phyloP scores from a whole-genome alignment of 2,329 filamentous ascomycete genomes.

The Fusarium stilboides region DNA sequence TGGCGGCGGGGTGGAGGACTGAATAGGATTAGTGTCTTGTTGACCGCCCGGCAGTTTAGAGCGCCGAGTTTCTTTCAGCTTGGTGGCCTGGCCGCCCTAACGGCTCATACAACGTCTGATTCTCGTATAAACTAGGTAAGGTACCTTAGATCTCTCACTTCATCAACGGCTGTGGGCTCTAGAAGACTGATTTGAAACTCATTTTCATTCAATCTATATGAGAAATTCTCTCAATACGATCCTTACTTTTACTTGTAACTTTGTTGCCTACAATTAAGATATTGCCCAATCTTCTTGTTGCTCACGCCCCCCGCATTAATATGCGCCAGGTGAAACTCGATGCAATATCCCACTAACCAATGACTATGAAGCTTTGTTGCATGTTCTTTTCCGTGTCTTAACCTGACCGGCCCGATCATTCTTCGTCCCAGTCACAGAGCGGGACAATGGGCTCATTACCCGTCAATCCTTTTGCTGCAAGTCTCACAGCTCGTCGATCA shows the following conservation, averaged over 20 bases:
- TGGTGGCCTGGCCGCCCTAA: background rate
- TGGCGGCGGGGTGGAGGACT: slow-evolving; percentile 50
- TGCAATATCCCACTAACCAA: slow-evolving; percentile 15
- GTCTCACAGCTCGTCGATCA: slow-evolving; percentile 35
- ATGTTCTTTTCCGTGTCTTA: slow-evolving; percentile 7
- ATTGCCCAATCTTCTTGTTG: background rate
- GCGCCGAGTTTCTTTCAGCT: background rate
- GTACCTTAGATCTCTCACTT: background rate
- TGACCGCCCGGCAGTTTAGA: slow-evolving; percentile 57
- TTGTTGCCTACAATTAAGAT: background rate
- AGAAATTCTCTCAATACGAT: too few species aligned
- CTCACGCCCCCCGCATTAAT: background rate
- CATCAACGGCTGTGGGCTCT: background rate
- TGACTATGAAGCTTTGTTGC: slow-evolving; percentile 8
- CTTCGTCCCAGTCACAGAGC: slow-evolving; percentile 14
- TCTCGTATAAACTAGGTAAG: too few species aligned
- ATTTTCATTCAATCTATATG: too few species aligned
- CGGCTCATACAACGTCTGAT: background rate
- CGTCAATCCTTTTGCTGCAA: slow-evolving; percentile 41
- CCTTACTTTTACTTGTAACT: too few species aligned
- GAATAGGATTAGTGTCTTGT: slow-evolving; percentile 41
- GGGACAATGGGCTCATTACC: slow-evolving; percentile 42
- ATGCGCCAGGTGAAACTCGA: slow-evolving; percentile 17
- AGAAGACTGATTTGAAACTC: too few species aligned
- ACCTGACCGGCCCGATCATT: slow-evolving; percentile 13